phyloP scores from a whole-genome alignment of 495 filamentous ascomycete species.

The Articulospora tetracladia region DNA sequence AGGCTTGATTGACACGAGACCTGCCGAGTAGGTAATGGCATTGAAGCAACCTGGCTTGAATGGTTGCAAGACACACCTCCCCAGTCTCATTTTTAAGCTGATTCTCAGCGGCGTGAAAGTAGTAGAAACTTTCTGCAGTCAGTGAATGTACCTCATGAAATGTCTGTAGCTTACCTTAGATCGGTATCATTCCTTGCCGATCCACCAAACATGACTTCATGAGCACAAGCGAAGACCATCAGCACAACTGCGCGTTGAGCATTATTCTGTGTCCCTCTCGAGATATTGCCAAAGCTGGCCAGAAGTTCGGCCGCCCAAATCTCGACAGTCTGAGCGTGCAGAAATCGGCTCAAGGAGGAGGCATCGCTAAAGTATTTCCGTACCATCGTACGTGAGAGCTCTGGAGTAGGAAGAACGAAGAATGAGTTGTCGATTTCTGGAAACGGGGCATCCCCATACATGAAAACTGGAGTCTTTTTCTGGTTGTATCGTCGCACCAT shows the following conservation, averaged over 20 bases:
- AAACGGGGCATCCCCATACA: constrained; percentile 26
- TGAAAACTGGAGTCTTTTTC: constrained; percentile 26
- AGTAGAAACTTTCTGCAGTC: constrained; percentile 23
- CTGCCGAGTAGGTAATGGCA: constrained; percentile 36
- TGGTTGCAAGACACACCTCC: constrained; percentile 27
- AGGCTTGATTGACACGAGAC: constrained; percentile 36
- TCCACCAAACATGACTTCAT: not conserved
- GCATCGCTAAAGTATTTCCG: constrained; percentile 34
- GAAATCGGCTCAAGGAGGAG: constrained; percentile 30
- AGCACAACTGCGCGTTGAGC: constrained; percentile 27
- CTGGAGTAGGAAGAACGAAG: constrained; percentile 21
- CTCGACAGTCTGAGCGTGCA: constrained; percentile 34
- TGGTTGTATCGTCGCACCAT: not conserved
- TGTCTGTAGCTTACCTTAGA: not conserved
- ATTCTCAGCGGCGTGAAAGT: constrained; percentile 33
- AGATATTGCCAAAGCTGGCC: constrained; percentile 22
- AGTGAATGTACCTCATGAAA: not conserved
- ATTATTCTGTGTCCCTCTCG: not conserved
- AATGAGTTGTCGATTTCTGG: constrained; percentile 26
- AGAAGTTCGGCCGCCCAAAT: constrained; percentile 30
- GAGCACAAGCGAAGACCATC: constrained; percentile 27
- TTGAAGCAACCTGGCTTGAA: constrained; percentile 35
- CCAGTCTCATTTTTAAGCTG: constrained; percentile 33
- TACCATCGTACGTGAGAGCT: constrained; percentile 24
- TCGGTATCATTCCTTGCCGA: constrained; percentile 10